These are phyloP conservation scores for Diaporthe citriasiana DNA, from an alignment of 2,329 filamentous ascomycete species.

Conservation along the genomic window DNA sequence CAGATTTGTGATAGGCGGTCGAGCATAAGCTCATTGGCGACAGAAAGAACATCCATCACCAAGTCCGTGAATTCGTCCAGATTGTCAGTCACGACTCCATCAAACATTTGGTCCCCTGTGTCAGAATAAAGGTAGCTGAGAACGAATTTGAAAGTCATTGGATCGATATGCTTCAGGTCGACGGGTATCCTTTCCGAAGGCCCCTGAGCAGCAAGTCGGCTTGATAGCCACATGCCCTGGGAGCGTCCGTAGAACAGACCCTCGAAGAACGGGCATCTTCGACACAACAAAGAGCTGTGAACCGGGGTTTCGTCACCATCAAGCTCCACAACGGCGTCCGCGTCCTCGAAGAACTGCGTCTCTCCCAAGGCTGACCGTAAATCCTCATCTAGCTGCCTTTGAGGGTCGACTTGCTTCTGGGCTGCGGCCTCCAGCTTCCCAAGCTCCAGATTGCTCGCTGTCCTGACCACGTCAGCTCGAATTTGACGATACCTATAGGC, in stretches of 20 bases:
- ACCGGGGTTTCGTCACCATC: constrained; percentile 78
- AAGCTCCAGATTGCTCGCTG: constrained; percentile 81
- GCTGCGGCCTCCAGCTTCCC: constrained; percentile 81
- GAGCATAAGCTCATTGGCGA: constrained; percentile 95
- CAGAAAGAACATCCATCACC: constrained; percentile 90
- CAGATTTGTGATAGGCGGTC: constrained; percentile 91
- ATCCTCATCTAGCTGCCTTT: constrained; percentile 76
- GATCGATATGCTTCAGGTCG: constrained; percentile 85
- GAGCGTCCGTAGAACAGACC: constrained; percentile 92
- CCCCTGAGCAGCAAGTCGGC: constrained; percentile 66
- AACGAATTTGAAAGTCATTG: constrained; percentile 82
- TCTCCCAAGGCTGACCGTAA: constrained; percentile 79
- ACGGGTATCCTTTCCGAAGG: constrained; percentile 70
- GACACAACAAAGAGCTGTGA: constrained; percentile 85
- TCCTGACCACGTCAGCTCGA: constrained; percentile 87
- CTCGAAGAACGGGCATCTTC: constrained; percentile 92
- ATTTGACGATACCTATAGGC: constrained; percentile 84
- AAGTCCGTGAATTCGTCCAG: constrained; percentile 89
- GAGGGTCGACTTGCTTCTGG: constrained; percentile 78
- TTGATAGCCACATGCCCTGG: constrained; percentile 84
- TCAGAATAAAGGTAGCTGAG: constrained; percentile 88
- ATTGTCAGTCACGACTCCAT: constrained; percentile 77
- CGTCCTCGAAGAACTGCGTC: constrained; percentile 79
- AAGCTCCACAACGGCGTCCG: constrained; percentile 84
- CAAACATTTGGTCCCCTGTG: constrained; percentile 83